These are phyloP conservation scores for Pouteria glomerata DNA, from an alignment of 148 eudicot species.

Conservation along the genomic window DNA sequence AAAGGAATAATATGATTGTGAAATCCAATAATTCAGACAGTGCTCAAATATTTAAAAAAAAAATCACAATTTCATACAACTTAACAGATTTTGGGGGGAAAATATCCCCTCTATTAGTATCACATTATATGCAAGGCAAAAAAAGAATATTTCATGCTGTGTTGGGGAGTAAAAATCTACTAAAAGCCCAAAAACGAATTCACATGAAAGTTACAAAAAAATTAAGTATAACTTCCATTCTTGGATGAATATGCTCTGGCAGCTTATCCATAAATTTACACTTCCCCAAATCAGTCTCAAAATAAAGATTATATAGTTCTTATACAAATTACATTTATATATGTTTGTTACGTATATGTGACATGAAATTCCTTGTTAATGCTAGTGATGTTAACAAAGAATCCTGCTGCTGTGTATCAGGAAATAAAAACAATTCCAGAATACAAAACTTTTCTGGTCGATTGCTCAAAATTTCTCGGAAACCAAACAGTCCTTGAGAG, in stretches of 20 bases:
- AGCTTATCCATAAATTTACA: no score
- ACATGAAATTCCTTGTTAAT: no score
- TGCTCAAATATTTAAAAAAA: neutral
- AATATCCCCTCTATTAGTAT: neutral
- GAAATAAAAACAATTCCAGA: neutral
- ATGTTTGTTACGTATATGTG: no score
- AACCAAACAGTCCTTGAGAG: neutral
- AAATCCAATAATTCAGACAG: neutral
- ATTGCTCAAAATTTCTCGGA: neutral
- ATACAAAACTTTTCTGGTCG: neutral
- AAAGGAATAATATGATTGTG: neutral
- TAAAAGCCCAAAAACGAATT: neutral
- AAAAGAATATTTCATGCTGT: no score
- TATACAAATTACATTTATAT: no score
- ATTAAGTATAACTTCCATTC: no score
- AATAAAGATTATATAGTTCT: no score
- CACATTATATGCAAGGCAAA: no score
- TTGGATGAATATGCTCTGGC: no score
- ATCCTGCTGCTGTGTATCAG: neutral
- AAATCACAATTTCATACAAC: neutral
- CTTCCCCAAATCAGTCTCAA: no score
- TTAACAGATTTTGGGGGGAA: neutral
- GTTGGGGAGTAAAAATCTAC: neutral
- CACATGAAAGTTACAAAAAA: neutral
- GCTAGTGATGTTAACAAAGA: no score